Evolutionary conservation across 768 basidiomycete genomes (phyloP), one percentile per base, ranked within the genome.

Genomic region (Phanerochaete sordida): DNA sequence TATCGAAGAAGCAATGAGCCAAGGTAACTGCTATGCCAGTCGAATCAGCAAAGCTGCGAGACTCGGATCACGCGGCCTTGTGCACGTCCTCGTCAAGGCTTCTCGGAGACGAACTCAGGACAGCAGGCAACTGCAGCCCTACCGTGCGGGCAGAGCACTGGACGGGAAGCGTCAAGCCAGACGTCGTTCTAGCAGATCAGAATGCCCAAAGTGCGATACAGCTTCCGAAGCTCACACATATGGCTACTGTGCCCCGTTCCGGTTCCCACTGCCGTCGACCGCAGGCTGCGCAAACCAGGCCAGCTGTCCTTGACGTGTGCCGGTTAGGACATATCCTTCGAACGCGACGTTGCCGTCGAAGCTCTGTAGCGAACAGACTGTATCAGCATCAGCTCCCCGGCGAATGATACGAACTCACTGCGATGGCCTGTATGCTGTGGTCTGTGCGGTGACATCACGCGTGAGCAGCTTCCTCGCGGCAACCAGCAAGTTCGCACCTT

Each of bases 241-340:
- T 24, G 33, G 13, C 53, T 39, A 37, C 53, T 37, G 43, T 13
- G 53, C 35, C 5, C 53, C 53, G 9, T 54, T 21, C 46, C 23
- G 27, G 30, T 45, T 39, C 37, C 21, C 30, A 37, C 45, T 50
- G 37, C 57, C 37, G 26, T 64, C 64, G 9, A 33, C 33, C 23
- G 64, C 39, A 30, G 57, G 64, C 26, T 58, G 55, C n/a, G 52
- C 28, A 33, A 61, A 87, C 86, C 86, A 87, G 24, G 76, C 77
- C 44, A 87, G 68, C 33, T 75, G 71, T 1, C 86, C 86, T 19
- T 76, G 67, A 64, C 77, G 80, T 27, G 86, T 86, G 11, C 84
- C 85, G 15, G 83, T 85, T 12, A 87, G 68, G 50, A 87, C 75
- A 63, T 76, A 77, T 13, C 80, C 74, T 24, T 73, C 66, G 21